A percentile compares a stretch with the other conserved stretches of the same genome.
These are phyloP conservation scores for Pelargonium myrrhifolium DNA, from an alignment of 441 rosid species.

Conservation along the genomic window DNA sequence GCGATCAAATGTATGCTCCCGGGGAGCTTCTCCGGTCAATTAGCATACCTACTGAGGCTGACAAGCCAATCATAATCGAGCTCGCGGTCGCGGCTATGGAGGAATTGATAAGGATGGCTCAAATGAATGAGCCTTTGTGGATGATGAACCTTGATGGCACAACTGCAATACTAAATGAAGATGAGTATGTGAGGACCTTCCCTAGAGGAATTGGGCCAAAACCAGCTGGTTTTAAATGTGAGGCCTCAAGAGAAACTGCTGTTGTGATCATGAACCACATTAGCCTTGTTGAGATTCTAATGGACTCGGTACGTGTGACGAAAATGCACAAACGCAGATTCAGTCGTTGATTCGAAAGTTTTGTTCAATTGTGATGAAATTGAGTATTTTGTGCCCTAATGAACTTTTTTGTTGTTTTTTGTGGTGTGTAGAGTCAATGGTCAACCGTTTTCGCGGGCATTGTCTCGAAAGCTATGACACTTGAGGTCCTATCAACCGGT, in stretches of 20 bases:
- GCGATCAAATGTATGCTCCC: constrained; percentile 49
- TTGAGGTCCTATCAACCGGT: constrained; percentile 54
- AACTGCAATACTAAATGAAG: constrained; percentile 39
- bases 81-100: constrained; percentile 89
- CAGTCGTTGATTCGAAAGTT: not conserved
- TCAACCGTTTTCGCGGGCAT: constrained; percentile 60
- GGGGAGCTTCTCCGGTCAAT: constrained; percentile 67
- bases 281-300: constrained; percentile 60
- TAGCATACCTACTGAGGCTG: constrained; percentile 48
- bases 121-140: constrained; percentile 76
- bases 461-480: constrained; percentile 55
- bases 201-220: constrained; percentile 56
- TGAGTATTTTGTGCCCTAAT: no score
- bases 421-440: constrained; percentile 62
- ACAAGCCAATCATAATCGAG: constrained; percentile 61
- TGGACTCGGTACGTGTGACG: constrained; percentile 57
- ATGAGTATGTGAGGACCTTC: constrained; percentile 52
- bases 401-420: not conserved
- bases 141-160: constrained; percentile 44
- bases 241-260: constrained; percentile 63
- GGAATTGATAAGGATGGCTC: constrained; percentile 66
- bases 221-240: constrained; percentile 51
- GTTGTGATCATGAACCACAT: constrained; percentile 61
- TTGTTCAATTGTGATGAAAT: not conserved
- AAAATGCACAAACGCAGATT: not conserved